Base-by-base conservation (phyloP, 805 yeast species). In the Ogataea paraovalis region DNA sequence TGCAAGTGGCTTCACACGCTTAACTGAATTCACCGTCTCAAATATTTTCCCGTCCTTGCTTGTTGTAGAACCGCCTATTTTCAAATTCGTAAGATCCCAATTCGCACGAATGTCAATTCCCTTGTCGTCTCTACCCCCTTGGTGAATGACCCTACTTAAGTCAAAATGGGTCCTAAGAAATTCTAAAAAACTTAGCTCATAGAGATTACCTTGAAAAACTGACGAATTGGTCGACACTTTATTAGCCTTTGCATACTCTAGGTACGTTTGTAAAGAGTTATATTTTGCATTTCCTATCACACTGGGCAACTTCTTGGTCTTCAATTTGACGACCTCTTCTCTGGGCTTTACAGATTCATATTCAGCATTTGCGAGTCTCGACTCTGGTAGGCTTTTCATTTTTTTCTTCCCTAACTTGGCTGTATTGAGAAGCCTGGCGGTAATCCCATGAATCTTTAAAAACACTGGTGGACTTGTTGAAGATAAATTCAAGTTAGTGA, bases 31-130 rank as follows among this genome's bases (percentile, higher is more conserved):
- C n/a, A 60, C 68, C 16, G 47, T 38, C 46, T 56, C 58, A 25
- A 46, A 54, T 7, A 44, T 42, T 16, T 44, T 32, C 3, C 19
- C 41, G 18, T 44, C 52, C 18, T 40, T 42, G n/a, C 43, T 22
- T 18, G 43, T 27, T 16, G 33, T 12, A 6, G 23, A 16, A 22
- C 10, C 20, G 6, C 12, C n/a, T 3, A 12, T 14, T 10, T 34
- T 44, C 43, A 54, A 46, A 41, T 73, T 59, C 3, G 48, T 34
- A 18, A 54, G 57, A 45, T 75, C 63, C 84, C 85, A 79, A 38
- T 66, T 66, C 0, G 83, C 84, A 19, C 75, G 57, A 4, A 81
- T 58, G 56, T 81, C 86, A 3, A 80, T 65, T 0, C 86, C 86
- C 44, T 74, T 69, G 53, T 81, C 86, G 43, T 73, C 71, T 1